Evolutionary conservation across 805 yeast genomes (phyloP), one percentile per base, ranked within the genome.

Genomic region (Wickerhamiella slavikovae): DNA sequence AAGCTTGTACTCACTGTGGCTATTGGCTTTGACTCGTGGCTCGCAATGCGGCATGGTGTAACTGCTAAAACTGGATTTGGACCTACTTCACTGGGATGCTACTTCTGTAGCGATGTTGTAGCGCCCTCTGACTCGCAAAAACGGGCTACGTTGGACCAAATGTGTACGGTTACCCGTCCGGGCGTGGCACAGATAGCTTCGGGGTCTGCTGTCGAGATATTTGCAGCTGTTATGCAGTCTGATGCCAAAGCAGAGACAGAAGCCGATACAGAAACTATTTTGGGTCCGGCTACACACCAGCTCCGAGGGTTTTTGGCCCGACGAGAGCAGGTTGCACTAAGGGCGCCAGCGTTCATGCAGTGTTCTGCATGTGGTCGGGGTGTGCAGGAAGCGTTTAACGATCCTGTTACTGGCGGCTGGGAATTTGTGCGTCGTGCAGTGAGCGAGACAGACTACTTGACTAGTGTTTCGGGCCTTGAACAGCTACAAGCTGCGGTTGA

Each of bases 111-210:
- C 47, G 98, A 89, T 47, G 83, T 89, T 6, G 80, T 80, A 30
- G 96, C 95, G 0, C 98, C 99, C 1, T 58, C 69, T 2, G 93
- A 89, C 47, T 74, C 92, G 34, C 53, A 79, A n/a, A 62, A 78
- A 0, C 92, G 82, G 44, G 60, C 93, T 29, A 77, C 95, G 0
- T 55, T 89, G 33, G 99, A 89, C 52, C 96, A 89, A 51, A 89
- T 89, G 95, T 89, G 99, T 46, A 89, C 99, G 0, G 98, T 89
- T 1, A 89, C 98, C 0, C 60, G 98, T 24, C 96, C 99, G 0
- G 98, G 99, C 1, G 83, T 76, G 1, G 93, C 99, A 0, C 55
- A 76, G 42, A 55, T 80, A 52, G 95, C 96, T 0, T 66, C 93
- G 0, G 68, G 94, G 0, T 54, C 72, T 22, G 92, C 92, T 0